Base-by-base conservation (phyloP, 1,284 basidiomycete species). In the Trametes hirsuta region DNA sequence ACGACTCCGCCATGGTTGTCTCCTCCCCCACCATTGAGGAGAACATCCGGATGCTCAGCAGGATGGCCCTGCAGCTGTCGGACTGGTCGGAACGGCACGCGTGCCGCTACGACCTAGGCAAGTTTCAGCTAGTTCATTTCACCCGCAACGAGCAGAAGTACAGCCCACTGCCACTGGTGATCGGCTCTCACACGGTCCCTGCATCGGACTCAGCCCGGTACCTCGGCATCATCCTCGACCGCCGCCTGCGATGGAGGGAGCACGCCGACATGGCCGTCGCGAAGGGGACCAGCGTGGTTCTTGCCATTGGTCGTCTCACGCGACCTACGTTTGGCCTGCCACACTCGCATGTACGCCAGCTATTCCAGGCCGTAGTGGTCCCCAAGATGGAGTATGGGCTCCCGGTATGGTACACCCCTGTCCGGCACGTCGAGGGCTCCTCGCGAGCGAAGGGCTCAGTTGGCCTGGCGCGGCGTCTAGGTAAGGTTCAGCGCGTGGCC, bases 311-410 rank as follows among this genome's bases (percentile, higher is more conserved):
- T 1, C 46, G 50, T 11, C 56, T 58, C 10, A 12, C 57, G 0
- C 36, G 51, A 0, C 57, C 57, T 0, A 44, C 57, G 2, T 59
- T 49, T 14, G 46, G 58, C 3, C 52, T 59, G 6, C 58, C 41
- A 2, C 52, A 54, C 15, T 4, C 2, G 21, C 21, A 49, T n/a
- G 35, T 44, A 0, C 58, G 52, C 0, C 58, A 54, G 47, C 35
- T 59, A 0, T 44, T 59, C 25, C 22, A 14, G 4, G 30, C 58
- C 0, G 51, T 59, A 0, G 58, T 54, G 0, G 18, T 18, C 22
- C 51, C 52, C 12, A 49, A 50, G 41, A 39, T 59, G 46, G 58
- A 59, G 24, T 50, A 59, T 25, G 58, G 51, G 4, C 45, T 59
- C 0, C 39, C 47, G n/a, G 47, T 59, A 0, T 59, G 58, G 58